A percentile compares a stretch with the other conserved stretches of the same genome.
Evolutionary conservation across 306 rosid species (phyloP).

Genomic region (Comarum palustre): DNA sequence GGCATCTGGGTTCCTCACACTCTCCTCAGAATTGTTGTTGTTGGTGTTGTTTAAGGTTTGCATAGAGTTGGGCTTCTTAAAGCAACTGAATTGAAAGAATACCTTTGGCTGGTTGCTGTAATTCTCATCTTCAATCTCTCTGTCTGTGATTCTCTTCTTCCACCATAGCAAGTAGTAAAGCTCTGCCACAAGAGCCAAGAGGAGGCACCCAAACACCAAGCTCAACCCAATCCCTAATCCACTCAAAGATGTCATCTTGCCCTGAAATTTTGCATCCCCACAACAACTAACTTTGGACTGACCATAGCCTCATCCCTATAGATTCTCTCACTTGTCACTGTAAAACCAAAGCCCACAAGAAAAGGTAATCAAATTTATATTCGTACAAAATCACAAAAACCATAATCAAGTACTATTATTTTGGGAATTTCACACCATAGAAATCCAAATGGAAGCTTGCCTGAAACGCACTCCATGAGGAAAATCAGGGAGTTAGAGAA

Average conservation of each 20-base stretch:
- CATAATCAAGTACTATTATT: constrained; percentile 10
- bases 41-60: constrained; percentile 10
- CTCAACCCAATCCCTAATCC: constrained; percentile 57
- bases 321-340: neutral
- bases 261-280: constrained; percentile 45
- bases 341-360: neutral
- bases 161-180: constrained; percentile 80
- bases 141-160: constrained; percentile 48
- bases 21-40: constrained; percentile 1
- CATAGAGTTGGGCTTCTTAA: constrained; percentile 36
- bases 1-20: constrained; percentile 27
- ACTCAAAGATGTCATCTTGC: constrained; percentile 43
- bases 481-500: constrained; percentile 10
- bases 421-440: constrained; percentile 30
- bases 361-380: neutral
- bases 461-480: constrained; percentile 34
- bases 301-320: constrained; percentile 8
- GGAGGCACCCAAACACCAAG: constrained; percentile 64
- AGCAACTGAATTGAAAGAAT: constrained; percentile 42
- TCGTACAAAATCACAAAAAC: constrained; percentile 7
- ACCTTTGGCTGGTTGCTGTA: constrained; percentile 43
- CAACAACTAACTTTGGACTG: constrained; percentile 6
- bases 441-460: constrained; percentile 17
- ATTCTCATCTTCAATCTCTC: constrained; percentile 48
- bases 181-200: constrained; percentile 60